A percentile compares a stretch with the other conserved stretches of the same genome.
Evolutionary conservation across 2,329 filamentous ascomycete species (phyloP).

Genomic region (Pestalotiopsis sp.): DNA sequence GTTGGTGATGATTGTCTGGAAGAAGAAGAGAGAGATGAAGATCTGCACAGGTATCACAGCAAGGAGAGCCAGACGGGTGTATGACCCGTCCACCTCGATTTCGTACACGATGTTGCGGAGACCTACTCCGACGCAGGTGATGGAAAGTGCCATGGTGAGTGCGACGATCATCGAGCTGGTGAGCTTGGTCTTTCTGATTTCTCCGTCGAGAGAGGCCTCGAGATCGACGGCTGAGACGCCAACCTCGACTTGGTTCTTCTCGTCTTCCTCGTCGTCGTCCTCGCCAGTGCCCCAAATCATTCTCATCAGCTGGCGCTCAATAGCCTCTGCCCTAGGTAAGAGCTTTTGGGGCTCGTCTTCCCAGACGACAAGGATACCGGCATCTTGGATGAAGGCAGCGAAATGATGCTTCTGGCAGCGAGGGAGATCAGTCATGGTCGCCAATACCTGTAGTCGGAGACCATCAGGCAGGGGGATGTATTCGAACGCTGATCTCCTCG

Average conservation of each 20-base stretch:
- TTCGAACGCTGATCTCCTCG: conserved; percentile 45
- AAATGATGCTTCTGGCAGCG: conserved; percentile 67
- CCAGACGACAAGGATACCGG: conserved; percentile 64
- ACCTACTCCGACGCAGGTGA: conserved; percentile 57
- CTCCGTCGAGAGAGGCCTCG: conserved; percentile 41
- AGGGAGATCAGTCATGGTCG: conserved; percentile 57
- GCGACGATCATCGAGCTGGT: conserved; percentile 57
- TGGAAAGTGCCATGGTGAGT: conserved; percentile 53
- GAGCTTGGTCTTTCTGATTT: conserved; percentile 53
- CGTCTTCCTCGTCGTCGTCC: conserved; percentile 40
- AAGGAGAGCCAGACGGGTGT: conserved; percentile 56
- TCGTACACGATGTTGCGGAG: conserved; percentile 58
- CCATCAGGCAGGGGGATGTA: conserved; percentile 62
- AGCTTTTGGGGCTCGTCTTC: conserved; percentile 62
- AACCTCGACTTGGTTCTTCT: conserved; percentile 34
- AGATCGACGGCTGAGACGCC: conserved; percentile 43
- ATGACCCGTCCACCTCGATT: conserved; percentile 54
- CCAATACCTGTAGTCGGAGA: conserved; percentile 64
- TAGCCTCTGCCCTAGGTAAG: conserved; percentile 50
- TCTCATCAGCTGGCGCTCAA: conserved; percentile 57
- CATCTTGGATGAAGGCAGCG: conserved; percentile 64
- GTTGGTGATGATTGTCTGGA: conserved; percentile 51
- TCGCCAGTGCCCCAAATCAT: conserved; percentile 58
- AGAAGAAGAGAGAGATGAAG: conserved; percentile 57
- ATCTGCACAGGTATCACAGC: conserved; percentile 54